A percentile compares a stretch with the other conserved stretches of the same genome.
Conservation (phyloP, 352 stramenopile species). For the Globisporangium solare region DNA sequence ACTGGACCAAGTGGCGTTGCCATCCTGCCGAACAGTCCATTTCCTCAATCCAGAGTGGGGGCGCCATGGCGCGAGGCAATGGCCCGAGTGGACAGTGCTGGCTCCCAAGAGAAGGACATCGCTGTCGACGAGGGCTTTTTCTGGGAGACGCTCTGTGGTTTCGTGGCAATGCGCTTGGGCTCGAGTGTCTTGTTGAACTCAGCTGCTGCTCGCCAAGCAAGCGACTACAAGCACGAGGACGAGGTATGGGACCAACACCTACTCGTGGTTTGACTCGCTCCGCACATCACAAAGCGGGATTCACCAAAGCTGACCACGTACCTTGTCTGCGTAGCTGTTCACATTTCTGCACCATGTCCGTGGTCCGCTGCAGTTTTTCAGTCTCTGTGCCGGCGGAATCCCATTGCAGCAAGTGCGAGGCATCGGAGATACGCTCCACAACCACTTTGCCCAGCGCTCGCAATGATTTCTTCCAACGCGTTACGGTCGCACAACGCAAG, state of each 20-base stretch:
- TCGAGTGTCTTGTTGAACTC: neutral
- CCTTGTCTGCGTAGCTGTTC: conserved; percentile 12
- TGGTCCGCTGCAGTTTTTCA: conserved; percentile 24
- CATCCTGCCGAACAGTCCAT: conserved; percentile 27
- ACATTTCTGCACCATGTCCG: conserved; percentile 36
- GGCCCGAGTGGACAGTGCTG: neutral
- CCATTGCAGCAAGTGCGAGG: conserved; percentile 12
- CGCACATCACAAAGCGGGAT: too few relatives aligned
- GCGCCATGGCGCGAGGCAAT: neutral
- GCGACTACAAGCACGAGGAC: conserved; percentile 39
- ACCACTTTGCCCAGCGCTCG: conserved; percentile 7
- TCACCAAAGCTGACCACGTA: neutral
- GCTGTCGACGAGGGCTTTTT: conserved; percentile 12
- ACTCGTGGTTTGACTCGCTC: too few relatives aligned
- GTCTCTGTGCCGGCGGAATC: conserved; percentile 22
- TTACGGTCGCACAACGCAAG: neutral
- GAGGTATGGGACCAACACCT: conserved; percentile 18
- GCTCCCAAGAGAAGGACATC: neutral
- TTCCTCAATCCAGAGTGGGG: conserved; percentile 27
- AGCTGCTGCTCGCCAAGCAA: neutral
- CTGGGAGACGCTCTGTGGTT: conserved; percentile 26
- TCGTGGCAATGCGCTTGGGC: conserved; percentile 21
- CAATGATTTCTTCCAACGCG: conserved; percentile 4
- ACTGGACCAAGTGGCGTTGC: conserved; percentile 19
- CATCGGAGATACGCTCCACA: conserved; percentile 21